Evolutionary conservation across 2,329 filamentous ascomycete species (phyloP).

Genomic region (Oidium heveae): DNA sequence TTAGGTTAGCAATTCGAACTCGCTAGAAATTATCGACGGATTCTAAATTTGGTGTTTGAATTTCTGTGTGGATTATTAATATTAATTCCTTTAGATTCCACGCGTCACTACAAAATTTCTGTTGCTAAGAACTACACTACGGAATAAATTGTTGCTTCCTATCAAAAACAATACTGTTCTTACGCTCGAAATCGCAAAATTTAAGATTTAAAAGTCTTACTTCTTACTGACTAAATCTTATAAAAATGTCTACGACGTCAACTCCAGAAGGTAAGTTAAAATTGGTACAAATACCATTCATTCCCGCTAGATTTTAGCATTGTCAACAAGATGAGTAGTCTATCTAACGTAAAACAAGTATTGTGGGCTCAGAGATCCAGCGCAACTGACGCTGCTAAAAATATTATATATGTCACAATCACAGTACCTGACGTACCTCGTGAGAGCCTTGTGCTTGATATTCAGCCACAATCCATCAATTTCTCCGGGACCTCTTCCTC

Average conservation of each 20-base stretch:
- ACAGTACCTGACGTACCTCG: constrained; percentile 61
- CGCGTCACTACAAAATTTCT: not conserved
- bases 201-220: not conserved
- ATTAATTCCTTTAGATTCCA: not conserved
- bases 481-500: constrained; percentile 66
- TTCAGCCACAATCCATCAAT: constrained; percentile 50
- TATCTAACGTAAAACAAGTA: constrained; percentile 26
- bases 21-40: too few species aligned
- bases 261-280: not conserved
- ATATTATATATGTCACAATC: constrained; percentile 87
- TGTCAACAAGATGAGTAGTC: too few species aligned
- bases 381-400: constrained; percentile 53
- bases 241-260: not conserved
- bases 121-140: not conserved
- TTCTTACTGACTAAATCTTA: not conserved
- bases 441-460: constrained; percentile 53
- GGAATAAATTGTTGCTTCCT: not conserved
- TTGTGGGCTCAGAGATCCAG: constrained; percentile 96
- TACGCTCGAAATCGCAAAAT: not conserved
- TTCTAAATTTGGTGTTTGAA: too few species aligned
- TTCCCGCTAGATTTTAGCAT: too few species aligned
- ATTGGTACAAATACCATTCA: too few species aligned
- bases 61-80: not conserved
- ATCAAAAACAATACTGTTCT: not conserved
- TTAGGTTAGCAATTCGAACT: too few species aligned